A percentile compares a stretch with the other conserved stretches of the same genome.
These are phyloP conservation scores for Botrytis tulipae DNA, from an alignment of 2,329 filamentous ascomycete genomes.

Conservation along the genomic window DNA sequence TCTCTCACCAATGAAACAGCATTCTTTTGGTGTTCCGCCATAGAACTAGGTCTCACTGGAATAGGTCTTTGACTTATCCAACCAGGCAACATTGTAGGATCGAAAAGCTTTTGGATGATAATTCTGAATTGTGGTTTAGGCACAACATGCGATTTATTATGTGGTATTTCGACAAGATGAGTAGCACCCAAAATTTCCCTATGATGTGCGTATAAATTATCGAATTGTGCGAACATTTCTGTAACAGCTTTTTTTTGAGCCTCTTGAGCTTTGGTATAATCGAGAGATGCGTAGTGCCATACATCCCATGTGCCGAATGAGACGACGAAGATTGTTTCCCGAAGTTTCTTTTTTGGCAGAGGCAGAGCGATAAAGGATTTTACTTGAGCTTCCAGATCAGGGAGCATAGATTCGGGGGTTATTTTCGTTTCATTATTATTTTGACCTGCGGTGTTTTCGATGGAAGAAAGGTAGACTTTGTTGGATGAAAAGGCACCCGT, in stretches of 20 bases:
- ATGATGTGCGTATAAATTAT: slow-evolving; percentile 33
- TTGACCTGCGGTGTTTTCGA: not conserved
- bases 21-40: slow-evolving; percentile 54
- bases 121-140: slow-evolving; percentile 45
- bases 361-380: slow-evolving; percentile 32
- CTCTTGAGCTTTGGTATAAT: slow-evolving; percentile 25
- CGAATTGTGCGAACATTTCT: slow-evolving; percentile 35
- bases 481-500: slow-evolving; percentile 33
- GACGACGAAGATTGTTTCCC: slow-evolving; percentile 35
- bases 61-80: slow-evolving; percentile 47
- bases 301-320: slow-evolving; percentile 40
- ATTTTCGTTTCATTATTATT: slow-evolving; percentile 5
- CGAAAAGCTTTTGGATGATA: slow-evolving; percentile 52
- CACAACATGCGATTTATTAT: not conserved
- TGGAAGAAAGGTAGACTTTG: slow-evolving; percentile 24
- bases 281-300: slow-evolving; percentile 33
- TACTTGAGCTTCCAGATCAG: slow-evolving; percentile 35
- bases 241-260: slow-evolving; percentile 27
- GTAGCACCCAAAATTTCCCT: slow-evolving; percentile 13
- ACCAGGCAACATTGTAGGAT: slow-evolving; percentile 54
- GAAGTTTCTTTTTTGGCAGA: slow-evolving; percentile 18
- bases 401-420: slow-evolving; percentile 24
- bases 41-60: slow-evolving; percentile 47
- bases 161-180: not conserved
- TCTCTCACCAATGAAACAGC: slow-evolving; percentile 49